Base-by-base conservation (phyloP, 495 filamentous ascomycete species). In the Cercophora sp. region DNA sequence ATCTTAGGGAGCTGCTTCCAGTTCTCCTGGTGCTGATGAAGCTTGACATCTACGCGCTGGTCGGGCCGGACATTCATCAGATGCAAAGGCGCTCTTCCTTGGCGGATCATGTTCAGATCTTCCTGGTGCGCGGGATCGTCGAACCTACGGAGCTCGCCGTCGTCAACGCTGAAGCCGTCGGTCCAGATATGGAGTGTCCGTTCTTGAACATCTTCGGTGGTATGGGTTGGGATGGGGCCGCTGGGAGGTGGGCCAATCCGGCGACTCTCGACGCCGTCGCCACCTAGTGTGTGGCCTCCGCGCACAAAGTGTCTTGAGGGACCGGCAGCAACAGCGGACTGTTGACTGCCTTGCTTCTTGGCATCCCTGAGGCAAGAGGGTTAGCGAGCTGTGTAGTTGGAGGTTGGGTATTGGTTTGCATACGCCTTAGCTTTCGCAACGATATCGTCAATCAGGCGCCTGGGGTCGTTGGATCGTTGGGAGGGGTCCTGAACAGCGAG, bases 131-230 rank as follows among this genome's bases (percentile, higher is more conserved):
- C 81, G 13, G 93, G 90, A 65, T 97, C 91, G 58, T 95, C 88
- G 49, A 89, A 91, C 26, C 87, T 82, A 61, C 83, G 90, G 8
- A 98, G 82, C n/a, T 86, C 83, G 16, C 93, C 93, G 61, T 97
- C 91, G 56, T 96, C 94, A 29, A 98, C 84, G 39, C 89, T 96
- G 62, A 97, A 96, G 2, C 93, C 93, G 68, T 98, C 87, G 11
- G 78, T 73, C 93, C 93, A 98, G 54, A 98, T 85, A 59, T 96
- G 91, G 32, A 98, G 78, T 15, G 80, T 81, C 32, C 91, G 82
- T 34, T 75, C 67, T 24, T 77, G 69, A 18, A 64, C 57, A 9
- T 80, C 78, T 10, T 81, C 80, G n/a, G 43, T 47, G 15, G 45
- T 25, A 1, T 57, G 32, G 1, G 60, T 54, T 2, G 56, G 57